Base-by-base conservation (phyloP, 1,139 yeast species). In the Blastobotrys indianensis region DNA sequence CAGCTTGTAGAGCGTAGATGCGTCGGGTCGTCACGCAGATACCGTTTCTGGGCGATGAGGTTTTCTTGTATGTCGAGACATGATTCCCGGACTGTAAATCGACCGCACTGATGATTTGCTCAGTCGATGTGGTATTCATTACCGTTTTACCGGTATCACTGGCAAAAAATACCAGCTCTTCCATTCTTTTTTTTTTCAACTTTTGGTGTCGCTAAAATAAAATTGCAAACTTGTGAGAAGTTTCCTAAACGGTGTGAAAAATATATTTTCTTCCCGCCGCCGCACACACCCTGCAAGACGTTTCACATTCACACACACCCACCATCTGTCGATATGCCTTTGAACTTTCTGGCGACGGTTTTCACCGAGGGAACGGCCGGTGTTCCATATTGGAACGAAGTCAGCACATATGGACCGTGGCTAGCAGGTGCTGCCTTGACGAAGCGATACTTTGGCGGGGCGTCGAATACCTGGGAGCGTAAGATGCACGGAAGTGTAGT, bases 401-500 rank as follows among this genome's bases (percentile, higher is more conserved):
- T 85, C 50, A 77, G 75, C 53, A 54, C 58, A 10, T 77, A 74
- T 52, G 80, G 75, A 0, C 88, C 94, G 0, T 66, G 68, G 3
- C 56, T 73, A 1, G 67, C 72, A 0, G 73, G 72, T 0, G 64
- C 74, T 0, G 76, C 69, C 0, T 73, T 74, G 1, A 47, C 78
- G 43, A 90, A 90, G 62, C 78, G 77, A 61, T 86, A 84, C 67
- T 81, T 83, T 58, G 75, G 82, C 34, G 97, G 97, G 2, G 65
- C 86, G 1, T 57, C 74, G 20, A 92, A 88, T 64, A 84, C 88
- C 0, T 88, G 96, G 95, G 95, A 86, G 53, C 73, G 97, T 49
- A 90, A 88, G 53, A 68, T 92, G 65, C 96, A 92, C 61, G 97
- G 98, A 2, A 80, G 83, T 56, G 97, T 92, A 9, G 85, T 79